A percentile compares a stretch with the other conserved stretches of the same genome.
These are phyloP conservation scores for Calonectria henricotiae DNA, from an alignment of 2,329 filamentous ascomycete genomes.

Conservation along the genomic window DNA sequence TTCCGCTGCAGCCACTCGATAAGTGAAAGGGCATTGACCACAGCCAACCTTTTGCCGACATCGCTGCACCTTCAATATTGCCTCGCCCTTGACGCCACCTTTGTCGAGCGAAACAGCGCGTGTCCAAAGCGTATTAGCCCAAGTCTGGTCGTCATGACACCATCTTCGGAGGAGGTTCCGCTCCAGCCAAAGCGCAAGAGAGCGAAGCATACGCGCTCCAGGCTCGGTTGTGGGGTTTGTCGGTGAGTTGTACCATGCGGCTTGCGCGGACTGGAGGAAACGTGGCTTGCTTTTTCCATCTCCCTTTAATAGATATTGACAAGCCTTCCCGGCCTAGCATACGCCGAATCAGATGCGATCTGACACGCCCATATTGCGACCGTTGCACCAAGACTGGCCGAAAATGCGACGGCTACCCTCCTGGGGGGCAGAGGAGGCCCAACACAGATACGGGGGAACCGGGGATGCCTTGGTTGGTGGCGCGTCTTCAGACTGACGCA, in stretches of 20 bases:
- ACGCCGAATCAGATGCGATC: slow-evolving; percentile 44
- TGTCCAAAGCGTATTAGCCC: not conserved
- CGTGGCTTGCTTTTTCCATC: not conserved
- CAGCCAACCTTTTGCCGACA: slow-evolving; percentile 6
- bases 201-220: slow-evolving; percentile 44
- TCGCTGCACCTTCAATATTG: slow-evolving; percentile 1
- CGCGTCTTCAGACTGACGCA: not conserved
- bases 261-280: not conserved
- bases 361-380: slow-evolving; percentile 33
- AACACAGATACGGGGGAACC: not conserved
- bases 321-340: slow-evolving; percentile 30
- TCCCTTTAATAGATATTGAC: not conserved
- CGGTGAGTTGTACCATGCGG: slow-evolving; percentile 33
- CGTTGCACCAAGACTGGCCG: slow-evolving; percentile 40
- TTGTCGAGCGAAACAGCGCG: slow-evolving; percentile 7
- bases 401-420: slow-evolving; percentile 38
- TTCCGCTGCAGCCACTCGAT: slow-evolving; percentile 5
- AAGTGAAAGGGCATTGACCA: slow-evolving; percentile 6
- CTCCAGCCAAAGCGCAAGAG: slow-evolving; percentile 38
- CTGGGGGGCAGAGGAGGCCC: not conserved
- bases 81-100: not conserved
- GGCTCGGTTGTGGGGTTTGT: slow-evolving; percentile 44
- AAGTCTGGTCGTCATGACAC: slow-evolving; percentile 17
- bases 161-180: slow-evolving; percentile 11
- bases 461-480: not conserved